phyloP scores from a whole-genome alignment of 208 protist species.

The Acanthamoeba triangularis region DNA sequence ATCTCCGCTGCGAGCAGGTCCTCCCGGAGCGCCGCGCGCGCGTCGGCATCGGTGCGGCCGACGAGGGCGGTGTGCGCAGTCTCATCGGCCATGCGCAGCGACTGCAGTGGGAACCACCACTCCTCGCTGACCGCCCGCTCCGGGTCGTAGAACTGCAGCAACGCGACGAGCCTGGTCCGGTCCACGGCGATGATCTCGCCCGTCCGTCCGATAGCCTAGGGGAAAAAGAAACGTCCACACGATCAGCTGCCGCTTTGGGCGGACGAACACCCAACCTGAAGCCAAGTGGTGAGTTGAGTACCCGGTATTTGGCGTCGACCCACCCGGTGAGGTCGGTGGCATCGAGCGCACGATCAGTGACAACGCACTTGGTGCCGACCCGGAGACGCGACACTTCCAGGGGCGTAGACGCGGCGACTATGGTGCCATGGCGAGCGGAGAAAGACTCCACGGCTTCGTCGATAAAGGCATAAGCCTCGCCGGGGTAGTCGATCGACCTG shows the following conservation, averaged over 20 bases:
- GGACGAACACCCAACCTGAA: not conserved
- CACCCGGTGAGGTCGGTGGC: conserved; percentile 34
- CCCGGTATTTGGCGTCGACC: conserved; percentile 45
- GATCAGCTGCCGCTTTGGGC: not conserved
- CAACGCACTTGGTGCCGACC: conserved; percentile 53
- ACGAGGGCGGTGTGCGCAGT: not conserved
- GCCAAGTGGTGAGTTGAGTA: not conserved
- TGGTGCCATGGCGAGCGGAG: not conserved
- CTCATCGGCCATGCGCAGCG: conserved; percentile 29
- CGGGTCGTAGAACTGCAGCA: conserved; percentile 59
- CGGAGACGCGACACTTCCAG: conserved; percentile 55
- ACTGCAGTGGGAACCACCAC: conserved; percentile 66
- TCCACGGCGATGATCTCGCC: conserved; percentile 45
- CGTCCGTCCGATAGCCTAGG: conserved; percentile 16
- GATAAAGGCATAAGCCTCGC: conserved; percentile 51
- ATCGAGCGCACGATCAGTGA: conserved; percentile 38
- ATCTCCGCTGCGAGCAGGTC: not conserved
- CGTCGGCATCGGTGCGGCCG: not conserved
- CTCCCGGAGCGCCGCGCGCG: not conserved
- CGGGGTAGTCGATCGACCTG: conserved; percentile 29
- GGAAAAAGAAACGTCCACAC: not conserved
- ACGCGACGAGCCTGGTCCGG: conserved; percentile 24
- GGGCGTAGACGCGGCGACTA: not conserved
- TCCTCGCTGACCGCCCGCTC: conserved; percentile 61
- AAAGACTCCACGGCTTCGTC: not conserved